These are phyloP conservation scores for Pleomassaria siparia DNA, from an alignment of 2,329 filamentous ascomycete genomes.

Conservation along the genomic window DNA sequence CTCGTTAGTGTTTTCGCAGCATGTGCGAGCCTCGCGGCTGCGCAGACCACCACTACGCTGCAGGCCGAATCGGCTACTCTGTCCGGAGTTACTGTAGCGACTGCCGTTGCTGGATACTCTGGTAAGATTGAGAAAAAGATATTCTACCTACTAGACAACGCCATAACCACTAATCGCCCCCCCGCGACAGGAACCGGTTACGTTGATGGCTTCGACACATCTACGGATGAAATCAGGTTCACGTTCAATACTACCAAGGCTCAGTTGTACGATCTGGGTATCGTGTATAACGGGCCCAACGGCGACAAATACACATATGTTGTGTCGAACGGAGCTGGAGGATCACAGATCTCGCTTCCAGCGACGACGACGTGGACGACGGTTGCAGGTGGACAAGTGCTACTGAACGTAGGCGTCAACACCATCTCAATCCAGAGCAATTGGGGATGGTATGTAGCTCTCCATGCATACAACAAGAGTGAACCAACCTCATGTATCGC, in stretches of 20 bases:
- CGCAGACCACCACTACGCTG: neutral
- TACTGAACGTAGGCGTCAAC: constrained; percentile 48
- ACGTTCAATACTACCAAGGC: constrained; percentile 38
- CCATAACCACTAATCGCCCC: constrained; percentile 1
- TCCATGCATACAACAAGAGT: neutral
- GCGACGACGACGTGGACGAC: constrained; percentile 44
- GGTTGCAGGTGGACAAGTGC: constrained; percentile 48
- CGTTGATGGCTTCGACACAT: constrained; percentile 49
- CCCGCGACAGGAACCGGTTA: constrained; percentile 51
- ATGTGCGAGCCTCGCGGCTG: neutral
- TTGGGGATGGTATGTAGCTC: constrained; percentile 48
- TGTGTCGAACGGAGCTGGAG: constrained; percentile 47
- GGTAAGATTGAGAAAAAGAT: constrained; percentile 20
- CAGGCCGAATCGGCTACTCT: constrained; percentile 49
- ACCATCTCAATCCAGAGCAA: constrained; percentile 51
- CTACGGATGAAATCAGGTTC: constrained; percentile 49
- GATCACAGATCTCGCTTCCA: constrained; percentile 46
- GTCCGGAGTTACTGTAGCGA: constrained; percentile 45
- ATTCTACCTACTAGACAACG: neutral
- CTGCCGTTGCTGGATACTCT: constrained; percentile 44
- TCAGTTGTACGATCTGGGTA: constrained; percentile 48
- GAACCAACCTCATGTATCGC: neutral
- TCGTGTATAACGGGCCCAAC: constrained; percentile 50
- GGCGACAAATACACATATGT: constrained; percentile 51
- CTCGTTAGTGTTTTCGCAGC: neutral